Evolutionary conservation across 768 basidiomycete genomes (phyloP), one percentile per base, ranked within the genome.

Genomic region (Lentinula aciculospora): DNA sequence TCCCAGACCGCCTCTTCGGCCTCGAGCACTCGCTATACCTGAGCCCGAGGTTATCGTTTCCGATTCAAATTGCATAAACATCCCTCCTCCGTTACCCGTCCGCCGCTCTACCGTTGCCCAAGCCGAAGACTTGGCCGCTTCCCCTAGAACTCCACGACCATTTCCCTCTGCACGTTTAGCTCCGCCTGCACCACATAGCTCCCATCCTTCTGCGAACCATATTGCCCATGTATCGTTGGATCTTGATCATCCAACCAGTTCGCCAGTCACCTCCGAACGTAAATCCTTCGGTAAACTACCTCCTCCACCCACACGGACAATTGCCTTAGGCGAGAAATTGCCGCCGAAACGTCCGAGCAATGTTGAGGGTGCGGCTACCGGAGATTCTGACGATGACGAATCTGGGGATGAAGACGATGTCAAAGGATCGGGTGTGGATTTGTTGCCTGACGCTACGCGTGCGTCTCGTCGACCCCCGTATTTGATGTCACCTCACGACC

Each of bases 251-350:
- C 61, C 66, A 19, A 65, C 68, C 7, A 70, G 68, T 54, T 72
- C 21, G 4, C 60, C 68, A 5, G 60, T 66, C 27, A 58, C 63
- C 8, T 69, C 53, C n/a, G 76, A 79, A 42, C 69, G 79, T 17
- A 80, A 74, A 60, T 57, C 66, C 0, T 55, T 80, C 17, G 75
- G 76, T 25, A 63, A 68, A 42, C 78, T 85, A 23, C 87, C 81
- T 0, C 90, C 90, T 0, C 90, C 90, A 0, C 90, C 90, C 0
- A 88, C 84, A 0, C 86, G 90, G 4, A 85, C 75, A 0, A 90
- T 91, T 45, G 87, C 73, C 1, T 73, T 79, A 0, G 85, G 87
- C 0, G 86, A 85, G 62, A 89, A 83, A 63, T 76, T 90, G 15
- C 89, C 90, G 40, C 53, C 40, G 3, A 48, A 46, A 45, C 44